Conservation (phyloP, 352 stramenopile genomes). For the Plasmopara viticola region DNA sequence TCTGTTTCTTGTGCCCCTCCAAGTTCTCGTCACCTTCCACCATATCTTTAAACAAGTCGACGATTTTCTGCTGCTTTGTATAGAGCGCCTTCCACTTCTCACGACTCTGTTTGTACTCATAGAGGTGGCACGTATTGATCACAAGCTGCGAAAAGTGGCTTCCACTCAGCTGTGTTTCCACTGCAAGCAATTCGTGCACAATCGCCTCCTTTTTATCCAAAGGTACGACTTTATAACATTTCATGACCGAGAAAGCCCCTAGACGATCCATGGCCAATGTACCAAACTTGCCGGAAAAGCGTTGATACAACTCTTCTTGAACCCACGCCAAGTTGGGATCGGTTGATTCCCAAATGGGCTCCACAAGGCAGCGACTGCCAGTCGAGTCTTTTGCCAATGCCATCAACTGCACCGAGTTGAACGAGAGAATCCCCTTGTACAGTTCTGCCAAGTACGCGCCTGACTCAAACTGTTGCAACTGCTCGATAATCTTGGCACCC, state of each 20-base stretch:
- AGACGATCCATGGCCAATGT: conserved; percentile 66
- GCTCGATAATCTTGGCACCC: conserved; percentile 66
- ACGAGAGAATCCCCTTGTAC: conserved; percentile 53
- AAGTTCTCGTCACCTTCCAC: conserved; percentile 29
- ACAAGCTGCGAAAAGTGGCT: conserved; percentile 81
- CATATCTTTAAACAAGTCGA: conserved; percentile 71
- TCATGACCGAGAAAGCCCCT: conserved; percentile 76
- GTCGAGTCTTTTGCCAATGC: conserved; percentile 75
- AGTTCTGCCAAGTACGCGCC: conserved; percentile 39
- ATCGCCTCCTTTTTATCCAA: conserved; percentile 59
- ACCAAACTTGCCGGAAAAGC: conserved; percentile 66
- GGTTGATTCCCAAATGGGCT: conserved; percentile 74
- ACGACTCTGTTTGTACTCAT: conserved; percentile 73
- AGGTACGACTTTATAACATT: conserved; percentile 64
- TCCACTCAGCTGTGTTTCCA: conserved; percentile 64
- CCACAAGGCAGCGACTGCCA: conserved; percentile 66
- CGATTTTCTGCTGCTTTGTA: conserved; percentile 77
- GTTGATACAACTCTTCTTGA: conserved; percentile 52
- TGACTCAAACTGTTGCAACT: conserved; percentile 60
- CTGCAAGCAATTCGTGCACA: conserved; percentile 59
- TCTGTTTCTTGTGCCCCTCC: conserved; percentile 26
- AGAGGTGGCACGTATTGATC: conserved; percentile 71
- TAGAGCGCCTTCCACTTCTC: conserved; percentile 74
- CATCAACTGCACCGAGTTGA: conserved; percentile 64
- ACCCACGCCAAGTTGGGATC: conserved; percentile 52